Evolutionary conservation across 2,329 filamentous ascomycete genomes (phyloP).

Genomic region (Basipetospora chlamydospora): DNA sequence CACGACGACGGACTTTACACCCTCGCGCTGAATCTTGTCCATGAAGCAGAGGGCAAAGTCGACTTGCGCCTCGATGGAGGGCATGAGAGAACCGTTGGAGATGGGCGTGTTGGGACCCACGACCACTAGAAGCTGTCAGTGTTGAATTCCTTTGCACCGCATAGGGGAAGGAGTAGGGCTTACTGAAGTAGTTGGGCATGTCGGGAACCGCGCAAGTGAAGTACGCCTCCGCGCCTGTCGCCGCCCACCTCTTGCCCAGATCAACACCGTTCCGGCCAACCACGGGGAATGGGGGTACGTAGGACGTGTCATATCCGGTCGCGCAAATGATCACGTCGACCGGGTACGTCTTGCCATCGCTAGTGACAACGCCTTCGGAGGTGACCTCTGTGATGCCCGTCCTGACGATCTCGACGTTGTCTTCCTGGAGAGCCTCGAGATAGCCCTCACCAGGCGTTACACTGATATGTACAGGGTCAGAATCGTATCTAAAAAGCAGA

Average conservation of each 20-base stretch:
- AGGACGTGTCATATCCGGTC: slow-evolving; percentile 14
- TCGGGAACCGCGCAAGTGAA: slow-evolving; percentile 8
- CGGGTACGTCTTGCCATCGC: slow-evolving; percentile 14
- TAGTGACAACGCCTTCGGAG: slow-evolving; percentile 14
- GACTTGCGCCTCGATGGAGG: slow-evolving; percentile 18
- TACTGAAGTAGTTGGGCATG: slow-evolving; percentile 10
- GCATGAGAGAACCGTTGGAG: slow-evolving; percentile 16
- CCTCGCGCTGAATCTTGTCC: slow-evolving; percentile 13
- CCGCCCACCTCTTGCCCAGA: slow-evolving; percentile 1
- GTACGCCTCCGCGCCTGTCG: slow-evolving; percentile 7
- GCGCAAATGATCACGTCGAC: slow-evolving; percentile 19
- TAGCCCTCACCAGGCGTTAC: slow-evolving; percentile 14
- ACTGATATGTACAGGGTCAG: background rate
- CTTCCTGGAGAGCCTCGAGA: slow-evolving; percentile 14
- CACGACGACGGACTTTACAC: slow-evolving; percentile 24
- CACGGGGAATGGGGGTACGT: slow-evolving; percentile 2
- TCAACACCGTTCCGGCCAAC: slow-evolving; percentile 19
- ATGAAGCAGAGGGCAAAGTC: slow-evolving; percentile 13
- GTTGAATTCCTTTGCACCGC: background rate
- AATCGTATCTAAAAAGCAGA: too few relatives aligned
- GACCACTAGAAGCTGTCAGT: slow-evolving; percentile 2
- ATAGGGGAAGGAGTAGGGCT: background rate
- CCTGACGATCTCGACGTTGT: slow-evolving; percentile 13
- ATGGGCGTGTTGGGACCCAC: slow-evolving; percentile 33
- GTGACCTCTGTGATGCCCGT: slow-evolving; percentile 13